These are phyloP conservation scores for Solanum habrochaites DNA, from an alignment of 257 asterid genomes.

Conservation along the genomic window DNA sequence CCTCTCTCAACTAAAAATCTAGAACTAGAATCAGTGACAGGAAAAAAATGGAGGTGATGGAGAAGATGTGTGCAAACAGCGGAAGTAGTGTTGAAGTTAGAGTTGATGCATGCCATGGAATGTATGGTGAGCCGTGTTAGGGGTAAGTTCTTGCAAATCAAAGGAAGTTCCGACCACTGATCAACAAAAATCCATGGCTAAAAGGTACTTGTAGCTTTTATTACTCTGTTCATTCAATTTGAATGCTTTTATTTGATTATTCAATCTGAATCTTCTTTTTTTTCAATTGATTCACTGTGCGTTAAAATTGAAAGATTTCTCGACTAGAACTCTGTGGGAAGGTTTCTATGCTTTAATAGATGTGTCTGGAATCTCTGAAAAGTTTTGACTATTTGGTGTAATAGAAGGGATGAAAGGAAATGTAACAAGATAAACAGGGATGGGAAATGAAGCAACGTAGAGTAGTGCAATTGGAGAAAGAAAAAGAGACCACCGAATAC, in stretches of 20 bases:
- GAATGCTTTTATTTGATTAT: background rate
- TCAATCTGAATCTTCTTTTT: background rate
- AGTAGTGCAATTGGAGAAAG: background rate
- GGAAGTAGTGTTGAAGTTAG: no score
- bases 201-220: background rate
- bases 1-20: background rate
- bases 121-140: conserved; percentile 3
- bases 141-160: background rate
- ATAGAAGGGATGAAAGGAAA: background rate
- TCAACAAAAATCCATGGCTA: conserved; percentile 7
- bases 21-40: background rate
- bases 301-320: background rate
- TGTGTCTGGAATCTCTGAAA: background rate
- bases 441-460: background rate
- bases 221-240: background rate
- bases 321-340: background rate
- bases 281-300: background rate
- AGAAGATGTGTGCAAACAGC: background rate
- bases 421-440: background rate
- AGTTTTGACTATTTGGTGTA: background rate
- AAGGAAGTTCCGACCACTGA: background rate
- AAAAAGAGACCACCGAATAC: background rate
- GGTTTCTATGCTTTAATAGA: background rate
- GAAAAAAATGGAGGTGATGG: background rate
- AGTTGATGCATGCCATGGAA: conserved; percentile 2